Base-by-base conservation (phyloP, 2,329 filamentous ascomycete species). In the Sporothrix pallida region DNA sequence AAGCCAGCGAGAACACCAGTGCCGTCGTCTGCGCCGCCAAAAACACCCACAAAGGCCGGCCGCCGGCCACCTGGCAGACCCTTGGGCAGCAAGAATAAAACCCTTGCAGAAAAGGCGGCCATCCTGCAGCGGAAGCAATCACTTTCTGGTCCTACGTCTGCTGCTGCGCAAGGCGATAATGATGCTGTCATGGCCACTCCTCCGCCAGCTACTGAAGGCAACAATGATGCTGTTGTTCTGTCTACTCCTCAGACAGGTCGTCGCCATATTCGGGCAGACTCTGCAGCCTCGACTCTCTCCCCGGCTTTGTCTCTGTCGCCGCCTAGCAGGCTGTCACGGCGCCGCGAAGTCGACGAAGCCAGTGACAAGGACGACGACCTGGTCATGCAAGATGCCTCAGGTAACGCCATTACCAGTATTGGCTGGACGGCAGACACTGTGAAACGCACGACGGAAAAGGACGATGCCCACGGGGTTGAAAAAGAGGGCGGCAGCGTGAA, bases 81-180 rank as follows among this genome's bases (percentile, higher is more conserved):
- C 37, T 50, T 60, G 4, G 71, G 71, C 60, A 74, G 71, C 67
- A 74, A 65, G 60, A 62, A 63, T 44, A 73, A 63, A 44, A 70
- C 72, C 20, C 20, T 31, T 23, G 52, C 65, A 2, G 68, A 52
- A 17, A 74, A 71, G 13, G 58, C 67, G 71, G 76, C 26, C 54
- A 31, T 15, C 5, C 52, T 42, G 5, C 37, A 70, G 20, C 17
- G 46, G 15, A 62, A 50, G 23, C 63, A 54, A 37, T 37, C 31
- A 37, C 31, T 37, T 37, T 37, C 31, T 37, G 31, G 31, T 37
- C 31, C 31, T 37, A 37, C 31, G 54, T 15, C 10, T 5, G 26
- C 23, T n/a, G 44, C 20, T 48, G 15, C 44, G 4, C 44, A 54
- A 12, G 48, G n/a, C 2, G 50, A 70, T 6, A 52, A 48, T 3